These are phyloP conservation scores for Gossypium raimondii DNA, from an alignment of 345 rosid species.

Conservation along the genomic window DNA sequence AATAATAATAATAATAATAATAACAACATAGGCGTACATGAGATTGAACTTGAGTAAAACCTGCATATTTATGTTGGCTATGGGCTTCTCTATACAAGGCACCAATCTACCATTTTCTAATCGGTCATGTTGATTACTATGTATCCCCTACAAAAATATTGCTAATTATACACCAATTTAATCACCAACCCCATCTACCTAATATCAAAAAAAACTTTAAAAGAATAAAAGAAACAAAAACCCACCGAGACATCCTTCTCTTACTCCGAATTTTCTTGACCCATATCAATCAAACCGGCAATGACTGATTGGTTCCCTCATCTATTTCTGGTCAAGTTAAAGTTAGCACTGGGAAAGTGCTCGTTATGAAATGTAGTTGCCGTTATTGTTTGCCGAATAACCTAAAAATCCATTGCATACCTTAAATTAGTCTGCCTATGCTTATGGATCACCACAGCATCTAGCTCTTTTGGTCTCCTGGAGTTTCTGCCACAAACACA, in stretches of 20 bases:
- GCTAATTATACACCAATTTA: slow-evolving; percentile 5
- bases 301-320: background rate
- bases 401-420: background rate
- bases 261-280: background rate
- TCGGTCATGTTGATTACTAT: background rate
- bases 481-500: slow-evolving; percentile 91
- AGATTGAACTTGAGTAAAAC: background rate
- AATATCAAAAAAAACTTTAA: background rate
- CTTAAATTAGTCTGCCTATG: background rate
- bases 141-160: slow-evolving; percentile 5
- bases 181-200: background rate
- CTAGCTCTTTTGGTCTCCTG: slow-evolving; percentile 59
- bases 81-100: slow-evolving; percentile 2
- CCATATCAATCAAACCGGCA: background rate
- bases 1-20: no score
- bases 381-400: background rate
- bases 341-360: slow-evolving; percentile 2
- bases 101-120: background rate
- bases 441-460: slow-evolving; percentile 64
- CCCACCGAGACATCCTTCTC: background rate
- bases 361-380: background rate
- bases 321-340: background rate
- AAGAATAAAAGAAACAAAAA: background rate
- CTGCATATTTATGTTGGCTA: background rate
- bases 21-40: background rate